A percentile compares a stretch with the other conserved stretches of the same genome.
phyloP scores from a whole-genome alignment of 1,139 yeast genomes.

The Suhomyces bokatorum region DNA sequence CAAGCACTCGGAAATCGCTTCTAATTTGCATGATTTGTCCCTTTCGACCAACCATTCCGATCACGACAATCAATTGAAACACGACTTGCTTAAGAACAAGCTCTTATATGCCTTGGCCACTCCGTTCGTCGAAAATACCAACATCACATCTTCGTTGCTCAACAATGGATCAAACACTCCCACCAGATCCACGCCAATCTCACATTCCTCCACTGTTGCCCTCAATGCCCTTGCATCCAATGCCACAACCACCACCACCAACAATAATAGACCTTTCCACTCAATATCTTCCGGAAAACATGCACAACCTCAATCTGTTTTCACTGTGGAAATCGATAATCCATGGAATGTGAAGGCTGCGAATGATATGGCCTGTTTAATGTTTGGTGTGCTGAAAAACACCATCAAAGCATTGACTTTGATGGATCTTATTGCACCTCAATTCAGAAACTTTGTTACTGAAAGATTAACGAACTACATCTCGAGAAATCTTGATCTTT shows the following conservation, averaged over 20 bases:
- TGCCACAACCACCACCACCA: constrained; percentile 15
- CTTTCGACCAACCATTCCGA: constrained; percentile 34
- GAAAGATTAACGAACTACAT: constrained; percentile 48
- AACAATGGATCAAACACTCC: constrained; percentile 15
- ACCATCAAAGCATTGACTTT: constrained; percentile 65
- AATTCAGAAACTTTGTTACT: constrained; percentile 65
- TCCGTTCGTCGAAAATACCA: constrained; percentile 64
- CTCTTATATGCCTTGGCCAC: constrained; percentile 70
- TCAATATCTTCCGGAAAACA: constrained; percentile 64
- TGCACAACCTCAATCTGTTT: constrained; percentile 74
- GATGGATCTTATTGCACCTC: constrained; percentile 75
- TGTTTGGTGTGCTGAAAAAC: constrained; percentile 76
- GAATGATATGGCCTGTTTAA: constrained; percentile 84
- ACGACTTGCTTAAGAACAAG: constrained; percentile 50
- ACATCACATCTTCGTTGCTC: constrained; percentile 38
- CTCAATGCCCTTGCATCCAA: constrained; percentile 25
- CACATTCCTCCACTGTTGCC: constrained; percentile 31
- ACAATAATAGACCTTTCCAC: constrained; percentile 53
- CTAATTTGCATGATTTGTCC: constrained; percentile 58
- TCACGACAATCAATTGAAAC: constrained; percentile 26
- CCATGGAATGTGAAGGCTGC: constrained; percentile 87
- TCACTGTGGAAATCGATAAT: constrained; percentile 71
- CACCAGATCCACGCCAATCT: constrained; percentile 12
- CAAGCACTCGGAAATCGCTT: constrained; percentile 43
- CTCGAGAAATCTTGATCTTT: constrained; percentile 18